Base-by-base conservation (phyloP, 2,329 filamentous ascomycete species). In the Fusarium annulatum region DNA sequence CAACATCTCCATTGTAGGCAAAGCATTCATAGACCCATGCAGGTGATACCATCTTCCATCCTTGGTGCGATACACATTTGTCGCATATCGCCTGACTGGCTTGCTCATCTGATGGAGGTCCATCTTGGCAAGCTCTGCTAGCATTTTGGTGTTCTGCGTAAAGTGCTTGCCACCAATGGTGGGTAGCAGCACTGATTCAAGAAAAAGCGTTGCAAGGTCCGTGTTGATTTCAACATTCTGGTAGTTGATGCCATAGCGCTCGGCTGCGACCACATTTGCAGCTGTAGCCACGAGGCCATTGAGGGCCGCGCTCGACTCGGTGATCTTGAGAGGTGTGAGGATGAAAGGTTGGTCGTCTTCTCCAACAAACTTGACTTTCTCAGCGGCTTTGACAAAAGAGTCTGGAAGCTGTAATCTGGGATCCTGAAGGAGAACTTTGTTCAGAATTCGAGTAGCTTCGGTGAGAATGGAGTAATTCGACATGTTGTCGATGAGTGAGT, bases 311-410 rank as follows among this genome's bases (percentile, higher is more conserved):
- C 55, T 57, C 15, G 55, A 57, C n/a, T 57, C 55, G 5, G 55
- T 57, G 18, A 57, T 57, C 33, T 57, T 57, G n/a, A 57, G 39
- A n/a, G 55, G 55, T 18, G 55, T 57, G 19, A 57, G 55, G 16
- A 57, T 33, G n/a, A 48, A 57, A 9, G 55, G 55, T 19, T 57
- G n/a, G 9, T 57, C 55, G 19, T 57, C 55, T 16, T 57, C 39
- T 26, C 55, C 55, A 7, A 57, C 30, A 15, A 57, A 57, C 18
- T 57, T 48, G 55, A 57, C n/a, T 16, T 23, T 57, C 14, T 48
- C 30, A 5, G 55, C 55, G n/a, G 55, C 39, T 28, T 48, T 48
- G 30, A 26, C 15, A 12, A 57, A 57, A 16, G 55, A 57, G 14
- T 46, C 39, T 18, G 55, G 55, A 34, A 57, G 9, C 7, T 28